Conservation (phyloP, 148 eudicot species). For the Chenopodium formosanum region DNA sequence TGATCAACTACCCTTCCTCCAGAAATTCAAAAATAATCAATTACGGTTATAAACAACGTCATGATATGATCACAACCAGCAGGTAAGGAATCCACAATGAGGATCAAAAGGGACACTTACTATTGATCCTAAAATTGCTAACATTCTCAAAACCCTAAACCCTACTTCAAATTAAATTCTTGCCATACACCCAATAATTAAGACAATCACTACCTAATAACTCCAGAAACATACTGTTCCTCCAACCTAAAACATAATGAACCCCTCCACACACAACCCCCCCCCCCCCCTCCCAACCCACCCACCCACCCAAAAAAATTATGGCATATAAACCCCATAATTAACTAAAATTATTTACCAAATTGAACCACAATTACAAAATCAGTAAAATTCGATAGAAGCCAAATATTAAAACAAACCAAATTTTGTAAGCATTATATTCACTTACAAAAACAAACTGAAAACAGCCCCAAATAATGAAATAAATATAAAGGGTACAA, state of each 20-base stretch:
- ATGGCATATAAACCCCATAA: not conserved
- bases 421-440: not conserved
- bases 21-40: not conserved
- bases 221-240: not conserved
- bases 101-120: not conserved
- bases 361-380: not conserved
- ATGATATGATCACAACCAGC: not conserved
- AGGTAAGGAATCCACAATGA: not conserved
- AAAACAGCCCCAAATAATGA: not conserved
- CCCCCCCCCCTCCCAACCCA: not conserved
- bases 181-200: not conserved
- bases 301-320: not conserved
- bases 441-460: not conserved
- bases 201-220: not conserved
- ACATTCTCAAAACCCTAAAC: constrained; percentile 26
- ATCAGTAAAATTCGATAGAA: not conserved
- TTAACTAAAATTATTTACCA: not conserved
- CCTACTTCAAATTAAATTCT: not conserved
- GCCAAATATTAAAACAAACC: too few species aligned
- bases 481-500: too few species aligned
- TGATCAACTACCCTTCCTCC: not conserved
- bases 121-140: not conserved
- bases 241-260: not conserved
- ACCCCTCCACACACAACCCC: not conserved
- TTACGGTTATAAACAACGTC: not conserved